These are phyloP conservation scores for Chrysanthemum makinoi DNA, from an alignment of 129 eudicot species.

Conservation along the genomic window DNA sequence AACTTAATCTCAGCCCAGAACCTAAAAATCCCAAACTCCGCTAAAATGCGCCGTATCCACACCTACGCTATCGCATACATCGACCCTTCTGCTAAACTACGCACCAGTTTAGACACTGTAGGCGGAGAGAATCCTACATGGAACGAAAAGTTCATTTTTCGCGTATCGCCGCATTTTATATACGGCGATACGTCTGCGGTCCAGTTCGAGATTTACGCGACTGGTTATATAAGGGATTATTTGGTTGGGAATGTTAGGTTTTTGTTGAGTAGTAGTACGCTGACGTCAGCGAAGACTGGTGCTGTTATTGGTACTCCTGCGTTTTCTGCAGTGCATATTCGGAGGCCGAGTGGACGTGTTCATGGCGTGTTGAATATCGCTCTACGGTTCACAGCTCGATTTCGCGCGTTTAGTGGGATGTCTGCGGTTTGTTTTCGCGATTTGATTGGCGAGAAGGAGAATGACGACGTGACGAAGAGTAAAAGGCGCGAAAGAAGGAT, in stretches of 20 bases:
- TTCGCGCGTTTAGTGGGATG: slow-evolving; percentile 36
- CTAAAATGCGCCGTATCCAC: slow-evolving; percentile 64
- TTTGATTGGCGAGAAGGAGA: slow-evolving; percentile 41
- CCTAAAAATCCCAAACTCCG: slow-evolving; percentile 55
- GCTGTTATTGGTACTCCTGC: slow-evolving; percentile 51
- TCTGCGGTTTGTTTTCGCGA: slow-evolving; percentile 67
- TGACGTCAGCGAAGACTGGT: slow-evolving; percentile 27
- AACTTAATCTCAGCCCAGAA: slow-evolving; percentile 89
- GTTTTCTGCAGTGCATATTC: slow-evolving; percentile 72
- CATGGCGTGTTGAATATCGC: slow-evolving; percentile 86
- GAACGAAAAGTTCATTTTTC: slow-evolving; percentile 95
- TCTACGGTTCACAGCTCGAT: slow-evolving; percentile 51
- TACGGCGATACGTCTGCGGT: slow-evolving; percentile 78
- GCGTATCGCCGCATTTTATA: slow-evolving; percentile 61
- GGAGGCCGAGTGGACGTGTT: slow-evolving; percentile 84
- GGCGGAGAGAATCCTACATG: slow-evolving; percentile 89
- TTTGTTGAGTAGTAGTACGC: slow-evolving; percentile 61
- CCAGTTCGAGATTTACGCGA: slow-evolving; percentile 70
- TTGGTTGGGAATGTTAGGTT: slow-evolving; percentile 68
- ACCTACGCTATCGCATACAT: slow-evolving; percentile 82
- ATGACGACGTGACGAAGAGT: neutral
- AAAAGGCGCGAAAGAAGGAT: slow-evolving; percentile 35
- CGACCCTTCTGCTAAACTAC: slow-evolving; percentile 58
- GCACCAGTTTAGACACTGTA: slow-evolving; percentile 59
- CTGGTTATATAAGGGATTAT: slow-evolving; percentile 61